phyloP scores from a whole-genome alignment of 2,329 filamentous ascomycete species.

The Cryphonectria japonica region DNA sequence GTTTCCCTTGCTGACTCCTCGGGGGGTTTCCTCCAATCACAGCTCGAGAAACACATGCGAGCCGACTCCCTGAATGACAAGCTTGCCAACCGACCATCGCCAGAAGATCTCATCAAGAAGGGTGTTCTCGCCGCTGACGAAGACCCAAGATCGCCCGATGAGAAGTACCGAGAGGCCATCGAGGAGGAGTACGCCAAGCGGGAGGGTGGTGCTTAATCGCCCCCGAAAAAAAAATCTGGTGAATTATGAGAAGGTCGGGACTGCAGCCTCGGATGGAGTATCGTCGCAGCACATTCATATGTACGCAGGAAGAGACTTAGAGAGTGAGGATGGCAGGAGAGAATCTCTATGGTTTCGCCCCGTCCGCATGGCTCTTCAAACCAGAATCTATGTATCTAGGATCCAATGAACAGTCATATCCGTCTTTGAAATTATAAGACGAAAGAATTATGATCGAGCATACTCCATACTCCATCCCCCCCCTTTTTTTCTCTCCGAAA shows the following conservation, averaged over 20 bases:
- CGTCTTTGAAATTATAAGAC: not conserved
- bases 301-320: not conserved
- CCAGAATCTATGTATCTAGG: not conserved
- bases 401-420: not conserved
- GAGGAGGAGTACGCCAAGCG: conserved; percentile 68
- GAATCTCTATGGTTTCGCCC: not conserved
- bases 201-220: conserved; percentile 59
- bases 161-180: conserved; percentile 63
- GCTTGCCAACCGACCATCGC: conserved; percentile 75
- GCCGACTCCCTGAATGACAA: conserved; percentile 87
- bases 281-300: not conserved
- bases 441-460: not conserved
- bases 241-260: not conserved
- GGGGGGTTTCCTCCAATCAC: conserved; percentile 5
- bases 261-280: not conserved
- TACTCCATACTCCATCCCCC: too few relatives aligned
- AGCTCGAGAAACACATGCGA: conserved; percentile 84
- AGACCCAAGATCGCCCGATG: conserved; percentile 62
- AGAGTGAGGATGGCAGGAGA: not conserved
- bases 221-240: not conserved
- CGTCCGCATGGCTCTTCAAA: not conserved
- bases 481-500: not conserved
- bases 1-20: conserved; percentile 2
- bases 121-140: conserved; percentile 70
- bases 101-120: conserved; percentile 75